These are phyloP conservation scores for Mycothermus thermophilus DNA, from an alignment of 495 filamentous ascomycete genomes.

Conservation along the genomic window DNA sequence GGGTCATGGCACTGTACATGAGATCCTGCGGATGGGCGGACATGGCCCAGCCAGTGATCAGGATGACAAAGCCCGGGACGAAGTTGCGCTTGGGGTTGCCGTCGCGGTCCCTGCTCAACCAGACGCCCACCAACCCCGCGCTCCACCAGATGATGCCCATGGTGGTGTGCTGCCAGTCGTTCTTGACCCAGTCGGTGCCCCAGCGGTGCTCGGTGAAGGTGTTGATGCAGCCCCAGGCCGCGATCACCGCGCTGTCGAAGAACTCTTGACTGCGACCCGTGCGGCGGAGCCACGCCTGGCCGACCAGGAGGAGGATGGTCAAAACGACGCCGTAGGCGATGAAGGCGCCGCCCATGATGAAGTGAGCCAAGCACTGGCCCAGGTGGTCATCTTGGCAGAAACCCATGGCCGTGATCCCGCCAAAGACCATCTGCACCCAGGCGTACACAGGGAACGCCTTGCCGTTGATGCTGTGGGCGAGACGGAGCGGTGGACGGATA, in stretches of 20 bases:
- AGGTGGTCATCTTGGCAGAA: slow-evolving; percentile 87
- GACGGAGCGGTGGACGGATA: slow-evolving; percentile 57
- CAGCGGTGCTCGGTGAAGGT: slow-evolving; percentile 97
- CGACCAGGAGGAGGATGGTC: slow-evolving; percentile 74
- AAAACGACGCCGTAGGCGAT: slow-evolving; percentile 85
- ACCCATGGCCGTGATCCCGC: slow-evolving; percentile 84
- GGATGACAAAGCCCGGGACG: slow-evolving; percentile 77
- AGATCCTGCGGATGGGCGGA: slow-evolving; percentile 71
- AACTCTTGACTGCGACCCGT: slow-evolving; percentile 91
- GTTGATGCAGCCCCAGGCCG: slow-evolving; percentile 90
- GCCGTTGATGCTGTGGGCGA: slow-evolving; percentile 66
- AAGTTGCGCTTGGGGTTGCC: slow-evolving; percentile 85
- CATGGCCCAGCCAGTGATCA: slow-evolving; percentile 94
- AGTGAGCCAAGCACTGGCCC: slow-evolving; percentile 90
- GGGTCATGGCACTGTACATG: slow-evolving; percentile 74
- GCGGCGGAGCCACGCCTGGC: slow-evolving; percentile 72
- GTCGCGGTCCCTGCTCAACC: slow-evolving; percentile 70
- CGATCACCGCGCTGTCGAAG: slow-evolving; percentile 85
- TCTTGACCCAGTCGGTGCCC: slow-evolving; percentile 80
- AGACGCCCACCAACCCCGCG: slow-evolving; percentile 80
- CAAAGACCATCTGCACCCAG: slow-evolving; percentile 96
- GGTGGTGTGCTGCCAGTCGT: slow-evolving; percentile 90
- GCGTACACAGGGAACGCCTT: slow-evolving; percentile 74
- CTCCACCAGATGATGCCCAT: slow-evolving; percentile 99
- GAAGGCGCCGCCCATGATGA: slow-evolving; percentile 97